Percentiles rank a stretch among this genome's conserved stretches.
These are phyloP conservation scores for Sanghuangporus sanghuang DNA, from an alignment of 1,284 basidiomycete genomes.

Conservation along the genomic window DNA sequence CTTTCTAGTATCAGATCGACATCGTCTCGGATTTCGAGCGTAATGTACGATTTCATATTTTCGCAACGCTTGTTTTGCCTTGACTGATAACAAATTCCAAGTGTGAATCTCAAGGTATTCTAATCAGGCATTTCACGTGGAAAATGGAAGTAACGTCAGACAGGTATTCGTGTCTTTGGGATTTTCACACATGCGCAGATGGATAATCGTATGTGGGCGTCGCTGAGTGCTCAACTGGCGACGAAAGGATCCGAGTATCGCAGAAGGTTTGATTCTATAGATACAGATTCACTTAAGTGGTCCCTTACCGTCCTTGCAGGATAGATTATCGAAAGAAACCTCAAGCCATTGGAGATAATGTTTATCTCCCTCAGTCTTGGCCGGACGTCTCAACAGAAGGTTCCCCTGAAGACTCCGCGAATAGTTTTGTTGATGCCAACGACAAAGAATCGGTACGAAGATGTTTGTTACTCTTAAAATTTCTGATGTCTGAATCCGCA, in stretches of 20 bases:
- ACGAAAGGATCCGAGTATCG: slow-evolving; percentile 52
- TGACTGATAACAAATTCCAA: not conserved
- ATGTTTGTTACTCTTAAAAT: not conserved
- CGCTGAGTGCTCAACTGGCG: slow-evolving; percentile 44
- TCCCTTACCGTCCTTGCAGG: slow-evolving; percentile 9
- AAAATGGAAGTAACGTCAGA: no score
- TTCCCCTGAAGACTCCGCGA: not conserved
- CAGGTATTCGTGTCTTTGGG: slow-evolving; percentile 59
- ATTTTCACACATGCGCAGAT: slow-evolving; percentile 59
- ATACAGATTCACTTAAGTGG: no score
- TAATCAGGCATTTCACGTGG: no score
- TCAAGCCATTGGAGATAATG: slow-evolving; percentile 14
- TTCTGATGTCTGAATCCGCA: not conserved
- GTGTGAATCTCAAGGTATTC: not conserved
- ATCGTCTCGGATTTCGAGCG: slow-evolving; percentile 47
- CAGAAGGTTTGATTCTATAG: slow-evolving; percentile 17
- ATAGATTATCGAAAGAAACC: slow-evolving; percentile 15
- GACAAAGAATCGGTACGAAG: slow-evolving; percentile 39
- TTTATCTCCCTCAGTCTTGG: slow-evolving; percentile 20
- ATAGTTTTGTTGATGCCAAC: slow-evolving; percentile 32
- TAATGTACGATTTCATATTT: slow-evolving; percentile 33
- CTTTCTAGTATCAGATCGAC: slow-evolving; percentile 57
- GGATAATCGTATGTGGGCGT: slow-evolving; percentile 51
- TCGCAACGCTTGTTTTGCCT: not conserved
- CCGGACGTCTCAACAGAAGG: not conserved